These are phyloP conservation scores for Ascochyta fabae DNA, from an alignment of 2,329 filamentous ascomycete genomes.

Conservation along the genomic window DNA sequence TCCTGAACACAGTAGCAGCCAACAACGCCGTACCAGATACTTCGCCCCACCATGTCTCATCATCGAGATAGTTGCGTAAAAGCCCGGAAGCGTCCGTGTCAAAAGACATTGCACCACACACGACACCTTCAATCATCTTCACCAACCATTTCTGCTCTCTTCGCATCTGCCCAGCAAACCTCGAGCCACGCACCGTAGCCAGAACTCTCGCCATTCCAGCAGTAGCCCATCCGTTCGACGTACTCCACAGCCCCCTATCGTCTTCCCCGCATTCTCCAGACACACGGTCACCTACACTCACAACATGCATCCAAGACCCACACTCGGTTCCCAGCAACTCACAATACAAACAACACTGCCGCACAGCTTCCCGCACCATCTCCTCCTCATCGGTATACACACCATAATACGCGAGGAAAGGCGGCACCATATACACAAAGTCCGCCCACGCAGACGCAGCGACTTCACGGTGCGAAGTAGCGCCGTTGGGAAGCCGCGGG, in stretches of 20 bases:
- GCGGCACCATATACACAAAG: constrained; percentile 59
- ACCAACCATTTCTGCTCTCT: constrained; percentile 37
- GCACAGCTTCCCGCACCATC: constrained; percentile 47
- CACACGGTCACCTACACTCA: constrained; percentile 32
- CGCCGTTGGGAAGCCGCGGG: constrained; percentile 54
- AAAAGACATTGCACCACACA: constrained; percentile 44
- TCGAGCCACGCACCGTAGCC: constrained; percentile 51
- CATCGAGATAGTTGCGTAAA: constrained; percentile 57
- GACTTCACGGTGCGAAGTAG: constrained; percentile 56
- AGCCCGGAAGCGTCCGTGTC: constrained; percentile 49
- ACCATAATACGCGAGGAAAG: constrained; percentile 57
- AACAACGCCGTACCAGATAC: constrained; percentile 57
- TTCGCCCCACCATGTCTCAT: constrained; percentile 56
- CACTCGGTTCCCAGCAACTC: constrained; percentile 45
- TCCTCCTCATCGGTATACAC: constrained; percentile 47
- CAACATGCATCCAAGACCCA: constrained; percentile 57
- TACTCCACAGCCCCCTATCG: constrained; percentile 55
- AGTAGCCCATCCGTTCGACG: constrained; percentile 58
- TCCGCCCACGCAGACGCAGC: constrained; percentile 58
- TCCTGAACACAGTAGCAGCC: constrained; percentile 54
- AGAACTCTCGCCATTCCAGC: constrained; percentile 57
- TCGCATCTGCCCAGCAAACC: constrained; percentile 12
- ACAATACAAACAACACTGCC: constrained; percentile 52
- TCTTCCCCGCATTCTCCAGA: not conserved
- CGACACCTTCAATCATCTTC: constrained; percentile 45